Base-by-base conservation (phyloP, 768 basidiomycete genomes). In the Gloeopeniophorella convolvens region DNA sequence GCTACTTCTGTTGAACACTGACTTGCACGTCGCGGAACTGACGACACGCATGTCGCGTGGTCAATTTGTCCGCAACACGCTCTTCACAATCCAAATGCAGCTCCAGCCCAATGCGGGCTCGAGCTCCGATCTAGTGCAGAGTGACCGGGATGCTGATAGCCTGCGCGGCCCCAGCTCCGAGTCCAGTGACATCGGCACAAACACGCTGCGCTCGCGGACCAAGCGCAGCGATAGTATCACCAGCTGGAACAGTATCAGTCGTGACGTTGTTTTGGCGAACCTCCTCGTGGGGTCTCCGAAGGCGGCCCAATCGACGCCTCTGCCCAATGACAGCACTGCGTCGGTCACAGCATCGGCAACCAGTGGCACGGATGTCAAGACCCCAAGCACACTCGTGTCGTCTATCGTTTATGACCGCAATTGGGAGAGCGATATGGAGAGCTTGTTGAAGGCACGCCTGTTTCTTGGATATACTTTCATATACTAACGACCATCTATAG, bases 21-120 rank as follows among this genome's bases (percentile, higher is more conserved):
- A 99, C 65, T 77, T 99, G 28, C 95, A 99, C 66, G 85, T 99
- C 43, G 96, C 94, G 27, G 94, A 97, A 31, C 74, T 96, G 23
- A 66, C 80, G 15, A 80, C 77, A 3, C 84, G 89, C 54, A 99
- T 98, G 96, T 93, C 95, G 1, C 80, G 88, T 16, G 76, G 61
- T 45, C 93, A 97, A 62, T 99, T 98, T 66, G 83, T 98, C 6
- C 79, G 83, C 42, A 97, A 98, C 65, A 97, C 94, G 1, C 76
- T 98, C 65, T 70, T 79, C 3, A 85, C 90, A 1, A 86, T 99
- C 48, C 89, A 86, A 60, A 80, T 78, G 63, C 88, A 90, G 55
- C 67, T 84, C 30, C 80, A 82, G 51, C 77, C 85, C 0, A 68
- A 69, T 26, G 70, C 69, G 21, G 62, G 76, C 13, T 84, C 86